Conservation (phyloP, 352 stramenopile species). For the Globisporangium barbulae region DNA sequence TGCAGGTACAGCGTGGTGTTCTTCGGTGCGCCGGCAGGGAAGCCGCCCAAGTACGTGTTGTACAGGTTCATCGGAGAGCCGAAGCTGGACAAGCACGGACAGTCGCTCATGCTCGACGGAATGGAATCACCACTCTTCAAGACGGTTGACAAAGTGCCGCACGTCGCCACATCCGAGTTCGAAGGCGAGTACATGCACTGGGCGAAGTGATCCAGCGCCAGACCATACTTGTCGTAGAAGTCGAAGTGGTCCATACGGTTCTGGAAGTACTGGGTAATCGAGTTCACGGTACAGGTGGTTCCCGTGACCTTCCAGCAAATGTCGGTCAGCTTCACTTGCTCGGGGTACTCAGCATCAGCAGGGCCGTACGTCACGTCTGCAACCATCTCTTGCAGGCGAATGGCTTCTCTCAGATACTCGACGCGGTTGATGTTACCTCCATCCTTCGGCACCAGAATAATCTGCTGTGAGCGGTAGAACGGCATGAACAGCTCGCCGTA, state of each 20-base stretch:
- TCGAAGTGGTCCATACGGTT: conserved; percentile 57
- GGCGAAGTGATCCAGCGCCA: conserved; percentile 51
- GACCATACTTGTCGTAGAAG: conserved; percentile 45
- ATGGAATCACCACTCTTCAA: conserved; percentile 36
- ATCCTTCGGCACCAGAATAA: conserved; percentile 65
- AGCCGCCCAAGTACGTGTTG: conserved; percentile 59
- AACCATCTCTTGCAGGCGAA: conserved; percentile 45
- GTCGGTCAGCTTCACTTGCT: conserved; percentile 35
- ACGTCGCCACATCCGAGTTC: conserved; percentile 47
- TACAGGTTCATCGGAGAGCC: conserved; percentile 69
- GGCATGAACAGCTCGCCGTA: conserved; percentile 65
- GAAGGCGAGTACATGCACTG: conserved; percentile 57
- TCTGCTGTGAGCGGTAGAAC: conserved; percentile 69
- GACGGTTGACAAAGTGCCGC: conserved; percentile 32
- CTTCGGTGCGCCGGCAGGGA: conserved; percentile 38
- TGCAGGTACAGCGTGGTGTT: conserved; percentile 57
- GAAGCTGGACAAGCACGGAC: conserved; percentile 54
- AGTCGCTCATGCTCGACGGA: conserved; percentile 55
- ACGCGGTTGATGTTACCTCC: conserved; percentile 50
- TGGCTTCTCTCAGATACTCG: conserved; percentile 47
- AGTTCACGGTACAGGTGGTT: conserved; percentile 51
- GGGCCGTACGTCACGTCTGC: conserved; percentile 37
- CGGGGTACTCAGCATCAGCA: conserved; percentile 13
- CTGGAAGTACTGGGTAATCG: conserved; percentile 70
- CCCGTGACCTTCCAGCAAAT: conserved; percentile 72